These are phyloP conservation scores for Puccinia polysora DNA, from an alignment of 1,284 basidiomycete species.

Conservation along the genomic window DNA sequence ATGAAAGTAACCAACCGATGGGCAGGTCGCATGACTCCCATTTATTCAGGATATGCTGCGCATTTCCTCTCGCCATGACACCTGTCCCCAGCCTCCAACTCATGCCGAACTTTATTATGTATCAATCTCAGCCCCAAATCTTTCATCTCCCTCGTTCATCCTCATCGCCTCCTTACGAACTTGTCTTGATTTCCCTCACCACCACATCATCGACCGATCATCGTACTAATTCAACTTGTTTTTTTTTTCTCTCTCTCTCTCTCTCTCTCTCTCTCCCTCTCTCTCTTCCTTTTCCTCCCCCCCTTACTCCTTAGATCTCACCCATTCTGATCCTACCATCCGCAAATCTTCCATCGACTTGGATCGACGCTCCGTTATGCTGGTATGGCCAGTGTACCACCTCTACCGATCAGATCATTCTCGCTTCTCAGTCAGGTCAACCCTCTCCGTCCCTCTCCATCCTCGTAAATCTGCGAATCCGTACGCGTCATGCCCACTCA, in stretches of 20 bases:
- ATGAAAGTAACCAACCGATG: no score
- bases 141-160: no score
- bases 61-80: no score
- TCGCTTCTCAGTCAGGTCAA: not conserved
- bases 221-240: not conserved
- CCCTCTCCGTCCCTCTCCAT: not conserved
- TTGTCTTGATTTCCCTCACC: not conserved
- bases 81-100: no score
- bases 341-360: slow-evolving; percentile 8
- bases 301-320: not conserved
- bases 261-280: not conserved
- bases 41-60: no score
- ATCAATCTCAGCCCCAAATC: no score
- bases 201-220: no score
- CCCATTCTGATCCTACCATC: not conserved
- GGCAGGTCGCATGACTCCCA: no score
- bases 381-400: not conserved
- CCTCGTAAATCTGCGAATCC: slow-evolving; percentile 43
- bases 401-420: not conserved
- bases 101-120: no score
- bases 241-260: not conserved
- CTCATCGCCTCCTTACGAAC: not conserved
- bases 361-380: slow-evolving; percentile 1
- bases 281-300: not conserved
- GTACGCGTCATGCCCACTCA: slow-evolving; percentile 39